Conservation (phyloP, 306 rosid genomes). For the Arachis hypogaea region DNA sequence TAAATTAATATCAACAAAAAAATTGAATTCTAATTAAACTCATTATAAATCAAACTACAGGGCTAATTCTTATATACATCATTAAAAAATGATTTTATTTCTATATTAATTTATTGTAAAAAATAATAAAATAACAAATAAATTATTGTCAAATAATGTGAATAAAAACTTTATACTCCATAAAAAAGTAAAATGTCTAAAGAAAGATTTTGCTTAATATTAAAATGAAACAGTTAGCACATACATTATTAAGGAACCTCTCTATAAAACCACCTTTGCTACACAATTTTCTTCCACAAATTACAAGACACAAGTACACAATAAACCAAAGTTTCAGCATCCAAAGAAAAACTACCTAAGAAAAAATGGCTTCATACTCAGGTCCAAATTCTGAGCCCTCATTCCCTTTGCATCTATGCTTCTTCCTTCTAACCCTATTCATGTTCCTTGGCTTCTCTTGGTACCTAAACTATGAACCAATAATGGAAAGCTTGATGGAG, state of each 20-base stretch:
- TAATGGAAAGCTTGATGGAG: slow-evolving; percentile 59
- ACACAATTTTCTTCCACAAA: slow-evolving; percentile 25
- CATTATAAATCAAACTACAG: too few relatives aligned
- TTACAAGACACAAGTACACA: neutral
- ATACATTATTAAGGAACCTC: slow-evolving; percentile 5
- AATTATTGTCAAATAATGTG: neutral
- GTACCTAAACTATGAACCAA: slow-evolving; percentile 66
- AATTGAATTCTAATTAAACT: too few relatives aligned
- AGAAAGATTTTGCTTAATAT: neutral
- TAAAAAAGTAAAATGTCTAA: neutral
- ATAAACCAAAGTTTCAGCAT: neutral
- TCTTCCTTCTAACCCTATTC: slow-evolving; percentile 60
- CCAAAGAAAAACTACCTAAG: slow-evolving; percentile 5
- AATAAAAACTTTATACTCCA: neutral
- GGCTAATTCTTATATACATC: too few relatives aligned
- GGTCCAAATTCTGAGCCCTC: slow-evolving; percentile 47
- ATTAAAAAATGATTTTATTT: too few relatives aligned
- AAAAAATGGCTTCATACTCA: slow-evolving; percentile 43
- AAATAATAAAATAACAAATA: neutral
- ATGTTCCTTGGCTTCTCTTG: slow-evolving; percentile 65
- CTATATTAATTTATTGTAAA: neutral
- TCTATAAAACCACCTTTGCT: slow-evolving; percentile 39
- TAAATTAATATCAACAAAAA: too few relatives aligned
- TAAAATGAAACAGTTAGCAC: neutral
- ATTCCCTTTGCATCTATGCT: slow-evolving; percentile 61